A percentile compares a stretch with the other conserved stretches of the same genome.
These are phyloP conservation scores for Phytophthora pinifolia DNA, from an alignment of 352 stramenopile genomes.

Conservation along the genomic window DNA sequence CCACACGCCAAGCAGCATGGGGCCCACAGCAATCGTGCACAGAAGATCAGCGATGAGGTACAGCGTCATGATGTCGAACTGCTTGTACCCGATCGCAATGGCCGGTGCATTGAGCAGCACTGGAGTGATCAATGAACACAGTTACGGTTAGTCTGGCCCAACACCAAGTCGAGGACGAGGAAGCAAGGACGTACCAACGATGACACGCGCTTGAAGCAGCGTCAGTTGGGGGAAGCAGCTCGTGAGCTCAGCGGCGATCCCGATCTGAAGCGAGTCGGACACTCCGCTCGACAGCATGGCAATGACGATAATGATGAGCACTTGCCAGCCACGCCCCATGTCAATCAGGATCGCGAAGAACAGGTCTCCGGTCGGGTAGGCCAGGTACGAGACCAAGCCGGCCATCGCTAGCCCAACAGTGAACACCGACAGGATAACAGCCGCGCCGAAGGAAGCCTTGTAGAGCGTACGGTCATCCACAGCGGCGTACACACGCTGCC, in stretches of 20 bases:
- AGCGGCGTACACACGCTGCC: conserved; percentile 61
- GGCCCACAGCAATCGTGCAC: conserved; percentile 58
- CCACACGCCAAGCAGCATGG: conserved; percentile 65
- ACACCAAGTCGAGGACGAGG: background rate
- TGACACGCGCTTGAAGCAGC: conserved; percentile 45
- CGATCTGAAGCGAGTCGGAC: conserved; percentile 66
- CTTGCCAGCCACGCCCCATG: conserved; percentile 59
- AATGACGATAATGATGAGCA: conserved; percentile 59
- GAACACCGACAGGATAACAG: conserved; percentile 55
- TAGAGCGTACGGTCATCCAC: conserved; percentile 48
- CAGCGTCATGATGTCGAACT: conserved; percentile 61
- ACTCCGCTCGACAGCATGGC: conserved; percentile 56
- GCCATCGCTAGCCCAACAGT: conserved; percentile 57
- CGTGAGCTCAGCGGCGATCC: conserved; percentile 69
- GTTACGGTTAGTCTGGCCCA: too few species aligned
- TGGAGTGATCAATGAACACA: conserved; percentile 2
- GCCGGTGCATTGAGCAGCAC: conserved; percentile 63
- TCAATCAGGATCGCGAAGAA: conserved; percentile 70
- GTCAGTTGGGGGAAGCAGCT: conserved; percentile 59
- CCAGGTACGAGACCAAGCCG: conserved; percentile 58
- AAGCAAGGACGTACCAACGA: conserved; percentile 34
- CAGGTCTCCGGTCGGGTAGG: conserved; percentile 46
- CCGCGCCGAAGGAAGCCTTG: conserved; percentile 35
- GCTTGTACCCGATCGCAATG: conserved; percentile 56
- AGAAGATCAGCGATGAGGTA: conserved; percentile 72